These are phyloP conservation scores for Calocybe cyanea DNA, from an alignment of 768 basidiomycete species.

Conservation along the genomic window DNA sequence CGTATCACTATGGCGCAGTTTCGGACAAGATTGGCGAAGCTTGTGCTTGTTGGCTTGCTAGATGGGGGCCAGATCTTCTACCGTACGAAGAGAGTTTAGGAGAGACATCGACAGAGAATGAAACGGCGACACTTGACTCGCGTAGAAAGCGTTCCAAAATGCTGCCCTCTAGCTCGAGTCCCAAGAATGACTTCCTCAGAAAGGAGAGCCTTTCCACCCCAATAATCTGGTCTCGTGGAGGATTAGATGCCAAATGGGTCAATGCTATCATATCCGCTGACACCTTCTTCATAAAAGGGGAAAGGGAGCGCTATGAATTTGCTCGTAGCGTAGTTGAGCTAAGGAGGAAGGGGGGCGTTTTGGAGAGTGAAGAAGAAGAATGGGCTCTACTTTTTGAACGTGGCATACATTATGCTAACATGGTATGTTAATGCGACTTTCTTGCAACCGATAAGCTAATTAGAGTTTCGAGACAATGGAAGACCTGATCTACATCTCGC, in stretches of 20 bases:
- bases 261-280: constrained; percentile 74
- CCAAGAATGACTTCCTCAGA: constrained; percentile 2
- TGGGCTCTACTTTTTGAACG: constrained; percentile 68
- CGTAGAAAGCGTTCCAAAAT: constrained; percentile 20
- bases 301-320: constrained; percentile 77
- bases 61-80: constrained; percentile 86
- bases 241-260: constrained; percentile 71
- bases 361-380: constrained; percentile 62
- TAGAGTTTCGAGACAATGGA: constrained; percentile 61
- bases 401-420: constrained; percentile 83
- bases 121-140: background rate
- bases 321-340: constrained; percentile 75
- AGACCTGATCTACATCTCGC: constrained; percentile 70
- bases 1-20: constrained; percentile 80
- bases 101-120: constrained; percentile 2
- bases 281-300: constrained; percentile 72
- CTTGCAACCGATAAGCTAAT: background rate
- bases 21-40: constrained; percentile 92
- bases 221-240: constrained; percentile 70
- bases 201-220: constrained; percentile 32
- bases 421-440: constrained; percentile 46
- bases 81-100: constrained; percentile 47
- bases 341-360: constrained; percentile 50
- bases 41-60: constrained; percentile 79
- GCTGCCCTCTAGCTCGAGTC: constrained; percentile 12